phyloP scores from a whole-genome alignment of 371 early-diverging fungal genomes.

The Rhizopus arrhizus region DNA sequence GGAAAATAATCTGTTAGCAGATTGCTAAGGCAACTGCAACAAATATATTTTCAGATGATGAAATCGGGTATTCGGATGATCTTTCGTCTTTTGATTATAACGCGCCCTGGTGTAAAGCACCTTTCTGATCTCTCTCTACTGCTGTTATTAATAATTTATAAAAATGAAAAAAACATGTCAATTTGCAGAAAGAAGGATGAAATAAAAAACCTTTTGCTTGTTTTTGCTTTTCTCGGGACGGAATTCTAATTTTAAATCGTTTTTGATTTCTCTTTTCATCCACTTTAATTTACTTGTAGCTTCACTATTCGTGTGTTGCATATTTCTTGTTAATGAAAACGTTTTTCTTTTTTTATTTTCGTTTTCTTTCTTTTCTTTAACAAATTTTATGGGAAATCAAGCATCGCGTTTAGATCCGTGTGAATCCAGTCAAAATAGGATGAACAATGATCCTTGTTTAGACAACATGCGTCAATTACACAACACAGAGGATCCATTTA shows the following conservation, averaged over 20 bases:
- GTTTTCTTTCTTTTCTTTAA: neutral
- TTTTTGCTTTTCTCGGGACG: neutral
- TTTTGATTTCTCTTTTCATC: neutral
- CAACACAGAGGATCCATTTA: slow-evolving; percentile 24
- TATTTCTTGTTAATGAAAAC: no score
- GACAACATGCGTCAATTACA: slow-evolving; percentile 28
- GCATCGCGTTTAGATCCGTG: slow-evolving; percentile 34
- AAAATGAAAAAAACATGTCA: slow-evolving; percentile 21
- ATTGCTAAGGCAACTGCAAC: slow-evolving; percentile 36
- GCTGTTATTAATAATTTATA: neutral
- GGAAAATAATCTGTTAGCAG: slow-evolving; percentile 51
- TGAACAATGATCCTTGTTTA: slow-evolving; percentile 29
- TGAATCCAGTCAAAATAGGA: slow-evolving; percentile 22
- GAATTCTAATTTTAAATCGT: slow-evolving; percentile 4
- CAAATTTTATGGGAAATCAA: slow-evolving; percentile 38
- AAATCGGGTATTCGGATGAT: slow-evolving; percentile 51
- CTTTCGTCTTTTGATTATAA: slow-evolving; percentile 42
- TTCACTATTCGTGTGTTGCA: no score
- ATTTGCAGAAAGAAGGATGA: neutral
- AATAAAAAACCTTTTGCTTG: neutral
- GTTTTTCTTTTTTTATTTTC: slow-evolving; percentile 1
- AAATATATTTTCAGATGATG: slow-evolving; percentile 51
- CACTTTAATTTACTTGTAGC: neutral
- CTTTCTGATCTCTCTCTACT: slow-evolving; percentile 41
- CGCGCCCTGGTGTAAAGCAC: slow-evolving; percentile 38